Conservation (phyloP, 805 yeast genomes). For the Ogataea pignaliae region DNA sequence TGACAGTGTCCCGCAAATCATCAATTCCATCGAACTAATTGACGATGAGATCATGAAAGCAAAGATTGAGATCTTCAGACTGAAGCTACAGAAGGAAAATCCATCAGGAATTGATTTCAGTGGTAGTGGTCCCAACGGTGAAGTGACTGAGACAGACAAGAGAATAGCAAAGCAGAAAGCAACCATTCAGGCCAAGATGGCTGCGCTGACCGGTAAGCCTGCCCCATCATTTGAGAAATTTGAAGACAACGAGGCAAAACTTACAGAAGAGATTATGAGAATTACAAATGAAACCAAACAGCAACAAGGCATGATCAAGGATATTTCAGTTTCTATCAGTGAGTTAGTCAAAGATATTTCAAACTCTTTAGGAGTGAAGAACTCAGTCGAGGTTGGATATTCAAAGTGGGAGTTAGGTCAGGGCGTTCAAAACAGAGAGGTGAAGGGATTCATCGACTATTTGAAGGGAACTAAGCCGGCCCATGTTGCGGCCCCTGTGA, state of each 20-base stretch:
- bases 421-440: conserved; percentile 64
- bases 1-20: conserved; percentile 67
- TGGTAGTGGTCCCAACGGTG: conserved; percentile 87
- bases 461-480: conserved; percentile 33
- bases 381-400: conserved; percentile 42
- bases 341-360: conserved; percentile 45
- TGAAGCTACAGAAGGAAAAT: conserved; percentile 50
- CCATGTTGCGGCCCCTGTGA: conserved; percentile 1
- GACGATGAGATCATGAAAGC: conserved; percentile 66
- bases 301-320: conserved; percentile 59
- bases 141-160: conserved; percentile 77
- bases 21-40: conserved; percentile 55
- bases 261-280: conserved; percentile 46
- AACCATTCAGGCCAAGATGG: conserved; percentile 79
- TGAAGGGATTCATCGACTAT: conserved; percentile 55
- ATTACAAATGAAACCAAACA: conserved; percentile 51
- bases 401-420: conserved; percentile 79
- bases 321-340: conserved; percentile 66
- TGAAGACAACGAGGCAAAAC: conserved; percentile 50
- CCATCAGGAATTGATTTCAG: conserved; percentile 62
- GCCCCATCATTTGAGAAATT: conserved; percentile 40
- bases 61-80: conserved; percentile 60
- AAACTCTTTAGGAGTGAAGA: conserved; percentile 25
- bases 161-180: conserved; percentile 79
- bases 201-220: conserved; percentile 81